A percentile compares a stretch with the other conserved stretches of the same genome.
Conservation (phyloP, 352 stramenopile genomes). For the Phytophthora podocarpi region DNA sequence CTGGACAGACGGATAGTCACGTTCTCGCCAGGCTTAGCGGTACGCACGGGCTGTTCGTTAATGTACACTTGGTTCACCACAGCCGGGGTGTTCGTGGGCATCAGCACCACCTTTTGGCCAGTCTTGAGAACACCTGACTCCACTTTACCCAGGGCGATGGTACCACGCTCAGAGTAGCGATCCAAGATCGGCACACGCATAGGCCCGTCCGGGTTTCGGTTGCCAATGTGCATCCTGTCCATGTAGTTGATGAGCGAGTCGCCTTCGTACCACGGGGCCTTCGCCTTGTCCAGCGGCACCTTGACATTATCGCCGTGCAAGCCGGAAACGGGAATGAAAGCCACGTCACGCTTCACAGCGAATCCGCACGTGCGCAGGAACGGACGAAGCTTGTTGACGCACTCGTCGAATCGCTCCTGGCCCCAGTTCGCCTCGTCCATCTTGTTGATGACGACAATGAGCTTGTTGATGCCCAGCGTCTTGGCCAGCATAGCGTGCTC, state of each 20-base stretch:
- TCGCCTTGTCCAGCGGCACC: conserved; percentile 70
- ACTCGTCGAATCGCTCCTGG: conserved; percentile 92
- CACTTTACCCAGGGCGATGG: conserved; percentile 98
- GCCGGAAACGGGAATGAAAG: conserved; percentile 98
- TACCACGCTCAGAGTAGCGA: conserved; percentile 96
- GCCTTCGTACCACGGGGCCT: conserved; percentile 94
- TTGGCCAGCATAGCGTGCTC: conserved; percentile 99
- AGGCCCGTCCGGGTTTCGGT: conserved; percentile 89
- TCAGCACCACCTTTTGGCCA: conserved; percentile 95
- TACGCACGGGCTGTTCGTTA: conserved; percentile 94
- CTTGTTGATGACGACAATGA: conserved; percentile 99
- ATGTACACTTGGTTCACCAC: conserved; percentile 87
- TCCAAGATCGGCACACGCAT: conserved; percentile 98
- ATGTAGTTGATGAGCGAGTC: conserved; percentile 94
- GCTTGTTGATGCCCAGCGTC: conserved; percentile 98
- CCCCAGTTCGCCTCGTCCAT: conserved; percentile 99
- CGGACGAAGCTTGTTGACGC: conserved; percentile 94
- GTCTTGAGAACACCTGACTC: conserved; percentile 94
- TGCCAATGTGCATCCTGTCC: conserved; percentile 92
- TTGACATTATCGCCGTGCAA: conserved; percentile 97
- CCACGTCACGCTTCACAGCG: conserved; percentile 97
- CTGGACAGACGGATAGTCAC: conserved; percentile 95
- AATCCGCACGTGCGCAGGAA: conserved; percentile 96
- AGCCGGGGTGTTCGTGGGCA: conserved; percentile 88
- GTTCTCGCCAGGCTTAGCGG: conserved; percentile 98